Conservation (phyloP, 371 early-diverging fungal genomes). For the Mucor indicus region DNA sequence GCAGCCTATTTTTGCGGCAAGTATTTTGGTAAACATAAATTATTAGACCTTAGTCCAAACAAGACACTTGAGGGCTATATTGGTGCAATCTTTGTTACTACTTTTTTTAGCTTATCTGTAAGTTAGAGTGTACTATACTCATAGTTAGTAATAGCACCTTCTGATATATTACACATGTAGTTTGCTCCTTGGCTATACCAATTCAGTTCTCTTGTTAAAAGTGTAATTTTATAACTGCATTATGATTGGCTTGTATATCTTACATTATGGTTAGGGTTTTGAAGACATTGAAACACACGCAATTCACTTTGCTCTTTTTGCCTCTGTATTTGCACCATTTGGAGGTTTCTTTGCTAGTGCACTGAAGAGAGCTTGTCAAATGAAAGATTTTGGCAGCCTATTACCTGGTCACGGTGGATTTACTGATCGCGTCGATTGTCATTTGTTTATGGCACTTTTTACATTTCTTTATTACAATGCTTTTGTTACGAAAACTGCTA, state of each 20-base stretch:
- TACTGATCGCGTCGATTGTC: conserved; percentile 32
- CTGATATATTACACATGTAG: no score
- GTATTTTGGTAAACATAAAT: conserved; percentile 6
- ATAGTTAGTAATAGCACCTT: no score
- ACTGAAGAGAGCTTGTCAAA: conserved; percentile 19
- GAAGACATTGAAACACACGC: conserved; percentile 13
- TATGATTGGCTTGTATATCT: no score
- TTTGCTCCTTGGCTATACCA: no score
- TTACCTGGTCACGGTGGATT: conserved; percentile 37
- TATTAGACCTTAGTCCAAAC: conserved; percentile 21
- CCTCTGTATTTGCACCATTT: conserved; percentile 25
- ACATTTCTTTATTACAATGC: conserved; percentile 25
- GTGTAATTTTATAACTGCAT: no score
- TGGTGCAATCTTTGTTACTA: conserved; percentile 20
- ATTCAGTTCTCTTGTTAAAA: no score
- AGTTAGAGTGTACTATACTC: no score
- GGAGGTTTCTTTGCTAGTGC: conserved; percentile 31
- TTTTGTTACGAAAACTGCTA: no score
- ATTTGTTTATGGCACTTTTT: conserved; percentile 29
- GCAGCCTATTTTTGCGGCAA: conserved; percentile 27
- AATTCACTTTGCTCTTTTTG: conserved; percentile 12
- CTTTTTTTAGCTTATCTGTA: conserved; percentile 16
- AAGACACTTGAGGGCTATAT: conserved; percentile 36
- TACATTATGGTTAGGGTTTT: no score
- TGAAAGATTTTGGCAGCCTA: conserved; percentile 30